These are phyloP conservation scores for Chlorella sp. DNA, from an alignment of 139 green algal genomes.

Conservation along the genomic window DNA sequence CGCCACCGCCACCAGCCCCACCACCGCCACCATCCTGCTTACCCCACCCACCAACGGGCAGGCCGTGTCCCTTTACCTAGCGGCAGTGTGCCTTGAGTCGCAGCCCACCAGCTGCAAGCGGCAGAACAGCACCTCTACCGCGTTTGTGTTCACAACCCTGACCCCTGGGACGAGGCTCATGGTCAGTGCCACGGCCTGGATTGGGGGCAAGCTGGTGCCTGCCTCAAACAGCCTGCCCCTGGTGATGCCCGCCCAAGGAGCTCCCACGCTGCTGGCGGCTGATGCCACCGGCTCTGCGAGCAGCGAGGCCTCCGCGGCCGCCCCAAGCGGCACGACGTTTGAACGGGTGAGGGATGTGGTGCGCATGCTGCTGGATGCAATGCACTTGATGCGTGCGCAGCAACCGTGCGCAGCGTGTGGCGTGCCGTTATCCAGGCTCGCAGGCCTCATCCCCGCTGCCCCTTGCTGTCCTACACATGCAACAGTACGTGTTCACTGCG, in stretches of 20 bases:
- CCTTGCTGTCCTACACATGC: neutral
- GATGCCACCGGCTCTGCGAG: neutral
- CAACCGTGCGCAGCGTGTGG: neutral
- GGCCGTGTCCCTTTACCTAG: neutral
- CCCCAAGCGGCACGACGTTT: neutral
- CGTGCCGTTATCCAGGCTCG: no score
- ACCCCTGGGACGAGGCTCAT: neutral
- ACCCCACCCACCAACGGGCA: neutral
- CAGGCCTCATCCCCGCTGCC: neutral
- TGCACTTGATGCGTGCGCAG: neutral
- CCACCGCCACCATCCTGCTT: neutral
- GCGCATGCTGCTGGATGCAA: neutral
- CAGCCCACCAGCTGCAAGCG: neutral
- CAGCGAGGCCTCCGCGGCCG: neutral
- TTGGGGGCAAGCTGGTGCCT: neutral
- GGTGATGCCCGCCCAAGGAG: neutral
- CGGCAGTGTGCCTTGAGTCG: neutral
- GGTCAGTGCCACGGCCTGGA: neutral
- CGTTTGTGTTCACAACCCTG: neutral
- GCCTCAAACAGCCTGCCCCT: conserved; percentile 3
- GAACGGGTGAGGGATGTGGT: neutral
- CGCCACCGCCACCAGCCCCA: neutral
- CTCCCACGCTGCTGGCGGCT: neutral
- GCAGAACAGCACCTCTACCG: neutral
- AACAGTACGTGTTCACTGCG: neutral